Evolutionary conservation across 768 basidiomycete species (phyloP), one percentile per base, ranked within the genome.

Genomic region (Tylopilus vinaceipallidus): DNA sequence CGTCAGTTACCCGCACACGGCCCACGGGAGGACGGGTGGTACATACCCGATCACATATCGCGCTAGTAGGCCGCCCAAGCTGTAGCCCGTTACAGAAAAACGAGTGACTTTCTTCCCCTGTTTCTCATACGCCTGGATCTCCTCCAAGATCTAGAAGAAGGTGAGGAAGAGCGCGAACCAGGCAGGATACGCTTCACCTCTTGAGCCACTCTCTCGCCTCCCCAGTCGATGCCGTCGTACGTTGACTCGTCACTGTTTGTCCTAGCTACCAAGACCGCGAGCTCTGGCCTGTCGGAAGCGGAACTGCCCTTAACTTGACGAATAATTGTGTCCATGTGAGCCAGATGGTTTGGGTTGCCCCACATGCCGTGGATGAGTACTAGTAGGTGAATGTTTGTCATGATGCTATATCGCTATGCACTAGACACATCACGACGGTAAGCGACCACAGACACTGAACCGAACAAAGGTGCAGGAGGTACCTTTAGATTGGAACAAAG

Each of bases 171-270:
- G 17, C 10, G n/a, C 23, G 6, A 24, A 24, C n/a, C 6, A 11
- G 30, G 40, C 3, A 47, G 20, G 7, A 10, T 30, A 34, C 16
- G 4, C 17, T 73, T 30, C 43, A 89, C 90, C 81, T 94, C 91
- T 52, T 83, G 72, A 4, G 88, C 81, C 30, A 92, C 81, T 27
- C 91, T 75, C 68, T 91, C 88, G 32, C 82, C 86, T 50, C 88
- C 84, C 81, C 88, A 88, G 61, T 92, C 90, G 20, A 92, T 80
- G 1, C 90, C 89, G 55, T 92, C 90, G 57, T 91, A 91, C 2
- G 88, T 90, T 10, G 76, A 77, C 24, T 82, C 78, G 26, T 81
- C 81, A 16, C 72, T 62, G 62, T 90, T 88, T 3, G 84, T 79
- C 57, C 87, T 71, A 3, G 88, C 78, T 0, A 81, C 62, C n/a